Evolutionary conservation across 2,329 filamentous ascomycete genomes (phyloP).

Genomic region (Ceratocystis diversiconidia): DNA sequence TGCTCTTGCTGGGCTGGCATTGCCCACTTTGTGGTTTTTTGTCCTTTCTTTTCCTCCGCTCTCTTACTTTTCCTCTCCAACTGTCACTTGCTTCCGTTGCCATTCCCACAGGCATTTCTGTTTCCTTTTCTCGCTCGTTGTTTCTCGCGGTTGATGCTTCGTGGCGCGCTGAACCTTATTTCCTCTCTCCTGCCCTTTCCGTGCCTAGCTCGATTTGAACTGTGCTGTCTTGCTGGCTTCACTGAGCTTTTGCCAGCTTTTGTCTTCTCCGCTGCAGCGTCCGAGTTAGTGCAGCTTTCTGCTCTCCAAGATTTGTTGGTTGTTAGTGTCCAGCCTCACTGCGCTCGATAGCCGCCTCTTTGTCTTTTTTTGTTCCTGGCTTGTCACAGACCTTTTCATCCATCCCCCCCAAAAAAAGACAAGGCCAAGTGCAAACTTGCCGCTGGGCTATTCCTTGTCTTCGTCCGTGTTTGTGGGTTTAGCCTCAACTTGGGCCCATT

Average conservation of each 20-base stretch:
- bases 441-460: conserved; percentile 3
- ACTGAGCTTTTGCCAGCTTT: neutral
- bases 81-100: neutral
- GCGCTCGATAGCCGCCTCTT: neutral
- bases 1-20: neutral
- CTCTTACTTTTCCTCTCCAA: neutral
- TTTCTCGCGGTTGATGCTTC: too few relatives aligned
- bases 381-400: neutral
- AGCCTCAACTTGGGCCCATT: neutral
- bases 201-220: neutral
- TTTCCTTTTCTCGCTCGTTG: neutral
- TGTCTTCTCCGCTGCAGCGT: neutral
- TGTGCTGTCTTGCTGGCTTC: neutral
- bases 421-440: conserved; percentile 1
- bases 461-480: conserved; percentile 2
- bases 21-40: conserved; percentile 3
- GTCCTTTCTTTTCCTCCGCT: conserved; percentile 7
- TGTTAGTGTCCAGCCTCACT: neutral
- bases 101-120: too few relatives aligned
- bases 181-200: too few relatives aligned
- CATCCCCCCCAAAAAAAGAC: neutral
- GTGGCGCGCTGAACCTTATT: too few relatives aligned
- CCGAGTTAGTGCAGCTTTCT: neutral
- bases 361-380: neutral
- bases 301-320: neutral